Evolutionary conservation across 1,284 basidiomycete genomes (phyloP).

Genomic region (Coniferiporia weirii): DNA sequence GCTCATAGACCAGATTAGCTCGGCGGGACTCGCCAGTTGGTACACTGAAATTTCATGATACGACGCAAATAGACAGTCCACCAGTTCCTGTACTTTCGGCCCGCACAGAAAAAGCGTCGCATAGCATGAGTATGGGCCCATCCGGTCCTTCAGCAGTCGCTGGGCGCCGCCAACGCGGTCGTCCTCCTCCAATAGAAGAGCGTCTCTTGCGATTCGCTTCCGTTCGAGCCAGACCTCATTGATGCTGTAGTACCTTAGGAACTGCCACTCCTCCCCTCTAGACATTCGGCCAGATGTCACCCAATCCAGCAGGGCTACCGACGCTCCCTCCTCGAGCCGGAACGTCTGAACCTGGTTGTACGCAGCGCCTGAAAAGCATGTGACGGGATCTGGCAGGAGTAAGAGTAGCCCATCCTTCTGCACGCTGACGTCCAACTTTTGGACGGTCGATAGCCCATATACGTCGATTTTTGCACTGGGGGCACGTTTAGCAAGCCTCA

Average conservation of each 20-base stretch:
- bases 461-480: conserved; percentile 21
- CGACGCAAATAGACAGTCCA: conserved; percentile 40
- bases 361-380: conserved; percentile 81
- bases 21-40: conserved; percentile 45
- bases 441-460: conserved; percentile 33
- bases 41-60: conserved; percentile 61
- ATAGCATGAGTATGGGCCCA: conserved; percentile 80
- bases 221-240: conserved; percentile 78
- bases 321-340: conserved; percentile 55
- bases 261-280: conserved; percentile 84
- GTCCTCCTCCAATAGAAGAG: conserved; percentile 54
- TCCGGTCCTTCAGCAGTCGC: conserved; percentile 52
- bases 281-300: conserved; percentile 79
- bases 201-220: conserved; percentile 66
- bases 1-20: conserved; percentile 77
- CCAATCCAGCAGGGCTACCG: conserved; percentile 82
- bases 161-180: conserved; percentile 1
- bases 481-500: conserved; percentile 36
- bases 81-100: conserved; percentile 42
- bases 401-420: conserved; percentile 53
- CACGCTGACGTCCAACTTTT: conserved; percentile 55
- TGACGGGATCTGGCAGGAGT: conserved; percentile 87
- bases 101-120: conserved; percentile 78
- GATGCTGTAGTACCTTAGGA: conserved; percentile 76
- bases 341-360: conserved; percentile 82